Evolutionary conservation across 495 filamentous ascomycete genomes (phyloP).

Genomic region (Hypoxylon trugodes): DNA sequence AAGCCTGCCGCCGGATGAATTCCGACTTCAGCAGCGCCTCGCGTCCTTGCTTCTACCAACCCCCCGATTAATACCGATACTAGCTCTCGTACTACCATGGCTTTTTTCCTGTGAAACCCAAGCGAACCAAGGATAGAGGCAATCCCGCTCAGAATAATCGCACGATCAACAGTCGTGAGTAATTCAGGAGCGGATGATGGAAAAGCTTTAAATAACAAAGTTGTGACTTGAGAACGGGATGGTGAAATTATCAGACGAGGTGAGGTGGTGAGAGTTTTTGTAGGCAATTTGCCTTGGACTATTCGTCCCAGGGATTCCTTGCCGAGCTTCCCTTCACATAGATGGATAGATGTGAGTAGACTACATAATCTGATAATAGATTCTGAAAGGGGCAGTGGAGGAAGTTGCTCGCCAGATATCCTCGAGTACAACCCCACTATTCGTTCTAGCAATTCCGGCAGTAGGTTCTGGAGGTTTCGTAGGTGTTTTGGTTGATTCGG

Average conservation of each 20-base stretch:
- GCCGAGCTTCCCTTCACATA: constrained; percentile 72
- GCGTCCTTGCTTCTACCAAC: constrained; percentile 89
- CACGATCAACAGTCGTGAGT: constrained; percentile 72
- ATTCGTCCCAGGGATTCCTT: constrained; percentile 73
- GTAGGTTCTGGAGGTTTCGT: constrained; percentile 50
- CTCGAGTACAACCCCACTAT: constrained; percentile 85
- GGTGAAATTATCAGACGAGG: constrained; percentile 60
- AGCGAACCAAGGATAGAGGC: constrained; percentile 80
- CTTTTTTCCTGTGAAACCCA: constrained; percentile 85
- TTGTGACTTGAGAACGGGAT: constrained; percentile 71
- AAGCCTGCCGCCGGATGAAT: constrained; percentile 92
- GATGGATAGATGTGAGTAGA: constrained; percentile 73
- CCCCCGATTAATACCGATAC: constrained; percentile 82
- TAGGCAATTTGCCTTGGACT: constrained; percentile 54
- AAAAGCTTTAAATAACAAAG: constrained; percentile 75
- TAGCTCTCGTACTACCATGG: constrained; percentile 83
- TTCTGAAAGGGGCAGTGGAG: constrained; percentile 82
- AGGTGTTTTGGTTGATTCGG: constrained; percentile 54
- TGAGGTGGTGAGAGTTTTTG: constrained; percentile 48
- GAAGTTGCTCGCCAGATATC: constrained; percentile 81
- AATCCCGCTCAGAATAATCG: constrained; percentile 83
- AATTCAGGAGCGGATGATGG: constrained; percentile 69
- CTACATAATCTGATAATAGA: constrained; percentile 81
- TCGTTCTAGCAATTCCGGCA: constrained; percentile 72
- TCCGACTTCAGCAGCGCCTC: constrained; percentile 91